Percentiles rank a stretch among this genome's conserved stretches.
Conservation (phyloP, 2,329 filamentous ascomycete genomes). For the Thermothelomyces thermophilus region DNA sequence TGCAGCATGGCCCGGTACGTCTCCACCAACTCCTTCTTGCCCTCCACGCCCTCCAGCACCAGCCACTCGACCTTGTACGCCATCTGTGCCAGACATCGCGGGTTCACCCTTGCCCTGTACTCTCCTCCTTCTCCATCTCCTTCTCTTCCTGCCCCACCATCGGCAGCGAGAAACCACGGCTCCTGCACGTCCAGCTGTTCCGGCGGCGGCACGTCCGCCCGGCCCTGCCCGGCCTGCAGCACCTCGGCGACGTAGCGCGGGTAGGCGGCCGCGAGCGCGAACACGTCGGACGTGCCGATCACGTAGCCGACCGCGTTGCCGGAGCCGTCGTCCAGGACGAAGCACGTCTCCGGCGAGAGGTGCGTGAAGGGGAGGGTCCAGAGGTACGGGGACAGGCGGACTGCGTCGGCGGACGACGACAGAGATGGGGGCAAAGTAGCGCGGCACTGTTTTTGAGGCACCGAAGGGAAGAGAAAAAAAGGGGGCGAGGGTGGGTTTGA, state of each 20-base stretch:
- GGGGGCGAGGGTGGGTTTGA: no score
- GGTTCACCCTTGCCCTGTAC: slow-evolving; percentile 24
- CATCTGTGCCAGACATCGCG: slow-evolving; percentile 35
- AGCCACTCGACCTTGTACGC: slow-evolving; percentile 37
- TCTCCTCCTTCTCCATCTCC: slow-evolving; percentile 17
- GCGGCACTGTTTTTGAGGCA: slow-evolving; percentile 35
- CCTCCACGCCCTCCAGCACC: slow-evolving; percentile 31
- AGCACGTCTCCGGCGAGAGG: slow-evolving; percentile 39
- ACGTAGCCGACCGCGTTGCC: slow-evolving; percentile 44
- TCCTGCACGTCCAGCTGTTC: slow-evolving; percentile 27
- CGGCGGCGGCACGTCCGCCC: slow-evolving; percentile 25
- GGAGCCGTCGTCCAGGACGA: slow-evolving; percentile 42
- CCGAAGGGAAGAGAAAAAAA: neutral
- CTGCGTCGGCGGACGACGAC: slow-evolving; percentile 29
- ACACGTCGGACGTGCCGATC: slow-evolving; percentile 40
- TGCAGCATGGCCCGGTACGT: slow-evolving; percentile 42
- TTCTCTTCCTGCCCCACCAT: neutral
- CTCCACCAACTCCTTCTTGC: slow-evolving; percentile 31
- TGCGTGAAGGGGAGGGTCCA: slow-evolving; percentile 47
- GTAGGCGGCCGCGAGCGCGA: slow-evolving; percentile 35
- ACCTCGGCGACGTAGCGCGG: slow-evolving; percentile 33
- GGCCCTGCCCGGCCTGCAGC: slow-evolving; percentile 24
- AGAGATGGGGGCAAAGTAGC: slow-evolving; percentile 41
- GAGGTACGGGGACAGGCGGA: slow-evolving; percentile 40
- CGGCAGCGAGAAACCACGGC: slow-evolving; percentile 20